phyloP scores from a whole-genome alignment of 2,329 filamentous ascomycete species.

The Penicillium sp. region DNA sequence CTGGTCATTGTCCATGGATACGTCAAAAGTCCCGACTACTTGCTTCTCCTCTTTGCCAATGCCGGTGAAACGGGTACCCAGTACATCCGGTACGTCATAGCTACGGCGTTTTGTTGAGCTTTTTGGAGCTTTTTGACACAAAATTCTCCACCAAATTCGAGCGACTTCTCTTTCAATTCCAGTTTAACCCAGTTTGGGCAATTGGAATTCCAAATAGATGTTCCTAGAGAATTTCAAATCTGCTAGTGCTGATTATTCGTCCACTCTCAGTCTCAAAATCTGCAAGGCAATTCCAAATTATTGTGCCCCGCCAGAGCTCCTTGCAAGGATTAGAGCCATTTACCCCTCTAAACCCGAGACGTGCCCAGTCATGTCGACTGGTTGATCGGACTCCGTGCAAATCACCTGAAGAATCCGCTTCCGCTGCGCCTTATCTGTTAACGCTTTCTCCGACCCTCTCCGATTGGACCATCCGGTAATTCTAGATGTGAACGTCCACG shows the following conservation, averaged over 20 bases:
- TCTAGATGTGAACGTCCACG: conserved; percentile 77
- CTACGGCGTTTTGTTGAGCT: neutral
- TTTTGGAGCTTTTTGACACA: neutral
- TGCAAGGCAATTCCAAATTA: conserved; percentile 19
- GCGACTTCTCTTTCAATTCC: neutral
- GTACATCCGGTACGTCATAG: neutral
- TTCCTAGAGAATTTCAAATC: neutral
- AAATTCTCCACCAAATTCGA: neutral
- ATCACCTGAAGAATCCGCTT: conserved; percentile 71
- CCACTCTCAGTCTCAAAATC: neutral
- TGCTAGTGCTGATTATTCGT: neutral
- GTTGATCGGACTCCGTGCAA: conserved; percentile 65
- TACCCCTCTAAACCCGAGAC: conserved; percentile 16
- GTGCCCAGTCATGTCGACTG: conserved; percentile 68
- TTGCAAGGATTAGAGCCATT: neutral
- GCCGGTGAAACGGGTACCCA: neutral
- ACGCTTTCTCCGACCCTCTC: conserved; percentile 29
- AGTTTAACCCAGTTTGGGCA: neutral
- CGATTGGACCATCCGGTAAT: conserved; percentile 64
- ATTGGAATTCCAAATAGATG: conserved; percentile 14
- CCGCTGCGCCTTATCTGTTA: conserved; percentile 63
- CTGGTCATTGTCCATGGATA: neutral
- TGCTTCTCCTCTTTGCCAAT: neutral
- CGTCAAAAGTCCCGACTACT: neutral
- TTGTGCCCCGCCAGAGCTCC: conserved; percentile 19